Percentiles rank a stretch among this genome's conserved stretches.
phyloP scores from a whole-genome alignment of 2,329 filamentous ascomycete genomes.

The Aureobasidium sp. region DNA sequence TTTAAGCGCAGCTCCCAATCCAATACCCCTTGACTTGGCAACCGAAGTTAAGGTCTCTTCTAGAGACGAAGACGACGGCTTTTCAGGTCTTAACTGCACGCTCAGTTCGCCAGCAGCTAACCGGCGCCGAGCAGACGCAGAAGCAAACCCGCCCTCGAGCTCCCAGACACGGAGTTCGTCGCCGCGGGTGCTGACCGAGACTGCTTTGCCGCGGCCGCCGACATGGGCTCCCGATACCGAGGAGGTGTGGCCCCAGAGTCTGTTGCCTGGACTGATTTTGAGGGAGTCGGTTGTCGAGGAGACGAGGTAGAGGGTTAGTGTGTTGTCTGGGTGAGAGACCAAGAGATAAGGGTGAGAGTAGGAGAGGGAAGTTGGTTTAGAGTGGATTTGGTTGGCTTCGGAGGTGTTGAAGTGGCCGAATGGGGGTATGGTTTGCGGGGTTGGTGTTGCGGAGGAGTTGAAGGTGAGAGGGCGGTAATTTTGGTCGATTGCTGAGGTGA shows the following conservation, averaged over 20 bases:
- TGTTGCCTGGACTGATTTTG: conserved; percentile 63
- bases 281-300: conserved; percentile 61
- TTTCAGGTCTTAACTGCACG: conserved; percentile 40
- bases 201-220: conserved; percentile 75
- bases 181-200: conserved; percentile 78
- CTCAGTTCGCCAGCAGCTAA: conserved; percentile 43
- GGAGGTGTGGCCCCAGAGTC: conserved; percentile 88
- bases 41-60: conserved; percentile 18
- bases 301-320: conserved; percentile 73
- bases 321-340: conserved; percentile 79
- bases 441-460: conserved; percentile 18
- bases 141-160: conserved; percentile 62
- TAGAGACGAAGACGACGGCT: neutral
- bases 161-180: conserved; percentile 73
- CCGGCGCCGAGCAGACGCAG: conserved; percentile 36
- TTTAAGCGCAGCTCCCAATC: conserved; percentile 29
- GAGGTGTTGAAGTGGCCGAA: conserved; percentile 18
- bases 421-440: conserved; percentile 18
- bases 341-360: conserved; percentile 76
- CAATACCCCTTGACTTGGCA: conserved; percentile 25
- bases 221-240: conserved; percentile 81
- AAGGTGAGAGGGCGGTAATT: conserved; percentile 38
- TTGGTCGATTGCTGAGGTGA: conserved; percentile 45
- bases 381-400: conserved; percentile 28
- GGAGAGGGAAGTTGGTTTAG: conserved; percentile 44